A percentile compares a stretch with the other conserved stretches of the same genome.
phyloP scores from a whole-genome alignment of 306 rosid genomes.

The Vachellia collinsii region DNA sequence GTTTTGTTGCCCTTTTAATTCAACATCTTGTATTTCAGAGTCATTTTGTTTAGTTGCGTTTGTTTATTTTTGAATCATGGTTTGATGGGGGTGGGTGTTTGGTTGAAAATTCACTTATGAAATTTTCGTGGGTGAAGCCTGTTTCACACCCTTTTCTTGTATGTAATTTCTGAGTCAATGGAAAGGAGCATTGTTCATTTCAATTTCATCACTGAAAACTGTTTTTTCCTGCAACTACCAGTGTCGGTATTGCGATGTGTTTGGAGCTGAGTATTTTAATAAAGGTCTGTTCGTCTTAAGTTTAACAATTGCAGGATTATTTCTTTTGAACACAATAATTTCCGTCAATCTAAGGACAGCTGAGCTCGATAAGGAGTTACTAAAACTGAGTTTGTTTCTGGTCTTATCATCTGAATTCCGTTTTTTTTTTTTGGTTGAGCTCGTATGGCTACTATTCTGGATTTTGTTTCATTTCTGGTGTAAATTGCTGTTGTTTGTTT shows the following conservation, averaged over 20 bases:
- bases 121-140: neutral
- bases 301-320: neutral
- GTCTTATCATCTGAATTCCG: neutral
- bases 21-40: neutral
- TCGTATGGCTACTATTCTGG: neutral
- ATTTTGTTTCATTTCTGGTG: neutral
- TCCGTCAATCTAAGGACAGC: neutral
- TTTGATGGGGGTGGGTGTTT: neutral
- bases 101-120: constrained; percentile 20
- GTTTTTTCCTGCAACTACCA: neutral
- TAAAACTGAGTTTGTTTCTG: neutral
- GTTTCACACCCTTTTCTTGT: neutral
- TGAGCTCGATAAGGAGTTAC: neutral
- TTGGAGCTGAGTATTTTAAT: neutral
- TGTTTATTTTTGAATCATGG: neutral
- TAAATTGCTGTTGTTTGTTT: neutral
- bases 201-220: neutral
- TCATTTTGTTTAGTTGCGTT: neutral
- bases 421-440: neutral
- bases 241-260: neutral
- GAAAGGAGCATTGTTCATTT: neutral
- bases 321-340: neutral
- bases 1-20: neutral
- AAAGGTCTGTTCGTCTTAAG: neutral
- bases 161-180: neutral